Conservation (phyloP, 164 flowering plant species). For the Paratinospora sagittata region DNA sequence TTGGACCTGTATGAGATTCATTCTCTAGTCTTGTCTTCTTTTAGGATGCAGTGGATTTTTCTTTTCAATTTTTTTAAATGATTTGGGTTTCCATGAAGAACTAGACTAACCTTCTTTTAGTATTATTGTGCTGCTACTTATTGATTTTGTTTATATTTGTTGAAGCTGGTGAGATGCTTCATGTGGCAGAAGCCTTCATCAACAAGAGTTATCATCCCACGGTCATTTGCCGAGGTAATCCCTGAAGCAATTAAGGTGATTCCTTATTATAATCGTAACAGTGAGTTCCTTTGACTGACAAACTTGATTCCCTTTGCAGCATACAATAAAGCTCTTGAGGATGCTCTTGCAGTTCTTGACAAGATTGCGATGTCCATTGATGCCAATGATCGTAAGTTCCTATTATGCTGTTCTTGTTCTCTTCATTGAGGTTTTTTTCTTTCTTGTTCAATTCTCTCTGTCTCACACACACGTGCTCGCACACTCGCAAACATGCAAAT, state of each 20-base stretch:
- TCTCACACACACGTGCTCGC: too few relatives aligned
- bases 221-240: conserved; percentile 82
- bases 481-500: too few relatives aligned
- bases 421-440: not conserved
- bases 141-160: conserved; percentile 10
- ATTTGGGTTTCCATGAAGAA: not conserved
- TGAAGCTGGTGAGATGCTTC: too few relatives aligned
- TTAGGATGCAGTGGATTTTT: not conserved
- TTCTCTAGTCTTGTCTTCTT: not conserved
- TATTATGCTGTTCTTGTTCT: not conserved
- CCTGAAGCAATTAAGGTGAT: not conserved
- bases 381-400: conserved; percentile 65
- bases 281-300: not conserved
- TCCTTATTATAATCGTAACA: not conserved
- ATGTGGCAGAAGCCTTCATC: too few relatives aligned
- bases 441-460: too few relatives aligned
- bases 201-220: too few relatives aligned
- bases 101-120: not conserved
- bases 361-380: conserved; percentile 80
- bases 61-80: not conserved
- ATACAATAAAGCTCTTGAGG: conserved; percentile 84
- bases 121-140: conserved; percentile 3
- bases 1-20: not conserved
- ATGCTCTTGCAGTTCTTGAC: conserved; percentile 84
- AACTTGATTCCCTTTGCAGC: conserved; percentile 38